These are phyloP conservation scores for Aureobasidium sp. DNA, from an alignment of 2,329 filamentous ascomycete species.

Conservation along the genomic window DNA sequence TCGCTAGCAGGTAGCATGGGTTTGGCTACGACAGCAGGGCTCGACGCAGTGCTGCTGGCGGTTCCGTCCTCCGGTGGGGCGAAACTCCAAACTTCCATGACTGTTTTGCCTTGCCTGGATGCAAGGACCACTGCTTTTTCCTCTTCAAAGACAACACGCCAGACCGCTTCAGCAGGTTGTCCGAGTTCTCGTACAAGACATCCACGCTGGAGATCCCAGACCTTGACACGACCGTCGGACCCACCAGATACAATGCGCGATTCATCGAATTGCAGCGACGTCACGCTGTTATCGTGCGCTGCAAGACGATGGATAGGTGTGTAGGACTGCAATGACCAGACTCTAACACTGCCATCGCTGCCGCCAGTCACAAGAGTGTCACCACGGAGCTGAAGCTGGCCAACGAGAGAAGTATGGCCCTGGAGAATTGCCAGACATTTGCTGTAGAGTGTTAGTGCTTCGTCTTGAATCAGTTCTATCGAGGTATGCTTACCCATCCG, in stretches of 20 bases:
- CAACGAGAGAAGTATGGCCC: slow-evolving; percentile 93
- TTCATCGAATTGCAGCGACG: slow-evolving; percentile 94
- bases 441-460: background rate
- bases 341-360: slow-evolving; percentile 89
- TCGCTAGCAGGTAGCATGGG: background rate
- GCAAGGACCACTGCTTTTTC: slow-evolving; percentile 98
- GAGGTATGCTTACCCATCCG: slow-evolving; percentile 60
- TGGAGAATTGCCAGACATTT: slow-evolving; percentile 71
- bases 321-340: slow-evolving; percentile 90
- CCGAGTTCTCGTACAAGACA: slow-evolving; percentile 86
- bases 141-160: slow-evolving; percentile 96
- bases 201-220: slow-evolving; percentile 93
- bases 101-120: slow-evolving; percentile 72
- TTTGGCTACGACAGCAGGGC: background rate
- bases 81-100: slow-evolving; percentile 73
- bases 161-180: slow-evolving; percentile 86
- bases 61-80: slow-evolving; percentile 16
- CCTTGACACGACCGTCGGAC: slow-evolving; percentile 94
- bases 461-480: background rate
- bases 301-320: slow-evolving; percentile 88
- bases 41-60: background rate
- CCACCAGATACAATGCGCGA: slow-evolving; percentile 91
- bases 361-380: slow-evolving; percentile 94
- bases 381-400: slow-evolving; percentile 90
- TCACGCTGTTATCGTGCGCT: slow-evolving; percentile 97